These are phyloP conservation scores for Sanguinoderma infundibulare DNA, from an alignment of 1,284 basidiomycete species.

Conservation along the genomic window DNA sequence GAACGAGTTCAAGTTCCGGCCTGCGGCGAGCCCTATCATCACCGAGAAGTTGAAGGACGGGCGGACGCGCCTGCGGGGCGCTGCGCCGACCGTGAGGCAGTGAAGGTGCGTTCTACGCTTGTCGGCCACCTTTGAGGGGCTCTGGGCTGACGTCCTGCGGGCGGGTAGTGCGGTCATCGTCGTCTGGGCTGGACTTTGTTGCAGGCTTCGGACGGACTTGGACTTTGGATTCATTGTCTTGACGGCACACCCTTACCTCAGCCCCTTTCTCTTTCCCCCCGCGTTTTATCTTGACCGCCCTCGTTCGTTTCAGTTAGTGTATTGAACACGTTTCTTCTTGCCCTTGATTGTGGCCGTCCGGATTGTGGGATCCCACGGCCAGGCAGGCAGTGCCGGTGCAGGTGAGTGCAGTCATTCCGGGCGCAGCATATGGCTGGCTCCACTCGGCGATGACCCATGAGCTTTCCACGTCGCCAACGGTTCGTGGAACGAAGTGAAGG, in stretches of 20 bases:
- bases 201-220: background rate
- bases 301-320: background rate
- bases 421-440: background rate
- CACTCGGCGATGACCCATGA: no score
- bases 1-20: slow-evolving; percentile 64
- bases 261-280: background rate
- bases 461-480: no score
- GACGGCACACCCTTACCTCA: background rate
- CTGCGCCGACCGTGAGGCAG: slow-evolving; percentile 40
- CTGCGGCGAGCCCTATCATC: slow-evolving; percentile 70
- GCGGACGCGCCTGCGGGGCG: slow-evolving; percentile 57
- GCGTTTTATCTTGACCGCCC: background rate
- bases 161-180: background rate
- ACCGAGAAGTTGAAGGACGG: slow-evolving; percentile 67
- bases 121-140: background rate
- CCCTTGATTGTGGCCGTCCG: background rate
- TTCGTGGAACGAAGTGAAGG: no score
- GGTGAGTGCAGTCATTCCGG: background rate
- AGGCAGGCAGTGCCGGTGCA: no score
- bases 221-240: background rate
- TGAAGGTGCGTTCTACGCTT: slow-evolving; percentile 19
- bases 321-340: background rate
- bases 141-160: background rate
- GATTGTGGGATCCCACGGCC: no score
- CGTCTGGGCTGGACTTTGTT: background rate